Conservation (phyloP, 345 rosid genomes). For the Kernera saxatilis region DNA sequence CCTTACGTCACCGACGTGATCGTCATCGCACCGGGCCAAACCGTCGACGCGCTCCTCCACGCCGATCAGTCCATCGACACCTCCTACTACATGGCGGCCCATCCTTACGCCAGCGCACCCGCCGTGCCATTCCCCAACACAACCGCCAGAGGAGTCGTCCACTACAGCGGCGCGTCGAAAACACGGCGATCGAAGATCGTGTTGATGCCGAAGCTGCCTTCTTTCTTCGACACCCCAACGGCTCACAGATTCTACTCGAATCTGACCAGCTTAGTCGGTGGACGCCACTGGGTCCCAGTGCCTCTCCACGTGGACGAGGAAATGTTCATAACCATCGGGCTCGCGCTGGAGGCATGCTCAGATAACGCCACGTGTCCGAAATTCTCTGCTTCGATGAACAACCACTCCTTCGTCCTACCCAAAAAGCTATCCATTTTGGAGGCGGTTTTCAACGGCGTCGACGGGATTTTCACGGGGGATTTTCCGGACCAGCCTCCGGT, state of each 20-base stretch:
- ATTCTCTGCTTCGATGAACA: slow-evolving; percentile 75
- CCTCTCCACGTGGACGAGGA: slow-evolving; percentile 56
- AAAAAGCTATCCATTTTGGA: slow-evolving; percentile 50
- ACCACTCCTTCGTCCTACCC: slow-evolving; percentile 54
- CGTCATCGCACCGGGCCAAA: slow-evolving; percentile 65
- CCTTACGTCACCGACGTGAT: slow-evolving; percentile 69
- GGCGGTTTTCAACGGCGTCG: slow-evolving; percentile 46
- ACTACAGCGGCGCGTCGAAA: slow-evolving; percentile 34
- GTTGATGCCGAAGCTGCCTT: slow-evolving; percentile 63
- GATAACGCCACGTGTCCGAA: slow-evolving; percentile 48
- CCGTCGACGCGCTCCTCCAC: slow-evolving; percentile 54
- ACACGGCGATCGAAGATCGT: slow-evolving; percentile 23
- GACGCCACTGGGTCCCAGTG: slow-evolving; percentile 61
- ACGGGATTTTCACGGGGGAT: slow-evolving; percentile 56
- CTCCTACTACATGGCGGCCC: slow-evolving; percentile 82
- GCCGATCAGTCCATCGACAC: slow-evolving; percentile 56
- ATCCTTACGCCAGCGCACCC: slow-evolving; percentile 47
- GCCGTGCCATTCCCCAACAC: slow-evolving; percentile 35
- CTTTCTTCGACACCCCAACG: slow-evolving; percentile 58
- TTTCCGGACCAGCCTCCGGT: slow-evolving; percentile 63
- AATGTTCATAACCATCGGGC: slow-evolving; percentile 67
- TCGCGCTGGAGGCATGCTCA: slow-evolving; percentile 43
- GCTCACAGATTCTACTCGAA: slow-evolving; percentile 58
- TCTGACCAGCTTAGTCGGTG: slow-evolving; percentile 39
- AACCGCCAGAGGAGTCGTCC: slow-evolving; percentile 62